Evolutionary conservation across 2,329 filamentous ascomycete genomes (phyloP).

Genomic region (Botrytis aclada): DNA sequence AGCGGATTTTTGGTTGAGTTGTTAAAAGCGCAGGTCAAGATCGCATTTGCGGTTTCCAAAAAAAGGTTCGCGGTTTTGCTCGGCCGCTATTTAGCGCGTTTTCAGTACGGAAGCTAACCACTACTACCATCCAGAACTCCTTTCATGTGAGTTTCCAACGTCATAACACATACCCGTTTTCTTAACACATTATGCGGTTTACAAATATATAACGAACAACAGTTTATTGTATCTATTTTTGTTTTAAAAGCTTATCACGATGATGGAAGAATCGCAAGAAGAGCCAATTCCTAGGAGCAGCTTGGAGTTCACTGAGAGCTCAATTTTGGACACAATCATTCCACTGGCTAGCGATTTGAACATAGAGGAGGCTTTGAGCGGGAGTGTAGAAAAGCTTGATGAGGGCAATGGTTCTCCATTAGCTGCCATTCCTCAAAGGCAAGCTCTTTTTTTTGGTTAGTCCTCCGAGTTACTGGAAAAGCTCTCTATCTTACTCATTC

Average conservation of each 20-base stretch:
- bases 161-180: neutral
- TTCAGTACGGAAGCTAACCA: neutral
- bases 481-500: slow-evolving; percentile 47
- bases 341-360: slow-evolving; percentile 55
- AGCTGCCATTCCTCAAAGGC: slow-evolving; percentile 59
- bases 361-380: slow-evolving; percentile 51
- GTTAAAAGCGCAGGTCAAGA: slow-evolving; percentile 2
- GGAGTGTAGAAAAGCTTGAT: slow-evolving; percentile 41
- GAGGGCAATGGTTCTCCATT: slow-evolving; percentile 42
- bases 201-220: neutral
- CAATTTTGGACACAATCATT: slow-evolving; percentile 59
- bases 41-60: slow-evolving; percentile 15
- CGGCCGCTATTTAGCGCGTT: slow-evolving; percentile 16
- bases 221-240: neutral
- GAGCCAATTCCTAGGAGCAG: slow-evolving; percentile 39
- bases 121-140: neutral
- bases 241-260: slow-evolving; percentile 19
- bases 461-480: slow-evolving; percentile 33
- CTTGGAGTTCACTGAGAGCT: slow-evolving; percentile 53
- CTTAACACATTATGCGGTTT: neutral
- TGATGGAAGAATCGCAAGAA: slow-evolving; percentile 35
- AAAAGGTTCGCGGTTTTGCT: slow-evolving; percentile 18
- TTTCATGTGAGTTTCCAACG: neutral
- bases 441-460: slow-evolving; percentile 71
- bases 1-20: slow-evolving; percentile 15